phyloP scores from a whole-genome alignment of 164 flowering plant genomes.

The Vitis labrusca region DNA sequence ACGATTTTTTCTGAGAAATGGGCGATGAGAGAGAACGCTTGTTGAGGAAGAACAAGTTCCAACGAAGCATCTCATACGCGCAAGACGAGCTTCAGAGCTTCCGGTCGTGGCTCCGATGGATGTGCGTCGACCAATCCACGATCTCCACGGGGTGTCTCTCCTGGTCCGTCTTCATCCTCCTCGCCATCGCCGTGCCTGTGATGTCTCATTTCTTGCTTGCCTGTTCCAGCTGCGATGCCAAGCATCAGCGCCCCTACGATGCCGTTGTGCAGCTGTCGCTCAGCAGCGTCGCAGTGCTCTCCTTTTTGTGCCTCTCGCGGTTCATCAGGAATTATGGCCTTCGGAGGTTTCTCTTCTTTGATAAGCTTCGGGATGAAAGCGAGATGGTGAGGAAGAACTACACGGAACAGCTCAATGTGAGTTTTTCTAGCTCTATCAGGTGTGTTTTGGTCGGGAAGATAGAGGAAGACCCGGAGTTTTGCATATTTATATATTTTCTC shows the following conservation, averaged over 20 bases:
- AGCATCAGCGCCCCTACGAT: constrained; percentile 68
- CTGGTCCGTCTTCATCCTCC: constrained; percentile 63
- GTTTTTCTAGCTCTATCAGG: constrained; percentile 20
- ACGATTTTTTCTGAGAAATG: too few species aligned
- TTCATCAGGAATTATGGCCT: constrained; percentile 68
- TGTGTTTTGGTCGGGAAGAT: not conserved
- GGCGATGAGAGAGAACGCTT: too few species aligned
- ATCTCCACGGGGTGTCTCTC: constrained; percentile 44
- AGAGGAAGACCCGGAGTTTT: too few species aligned
- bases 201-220: constrained; percentile 69
- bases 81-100: constrained; percentile 71
- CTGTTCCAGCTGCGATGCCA: constrained; percentile 59
- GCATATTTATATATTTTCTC: not conserved
- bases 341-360: constrained; percentile 79
- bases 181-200: constrained; percentile 58
- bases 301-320: constrained; percentile 63
- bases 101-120: constrained; percentile 69
- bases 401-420: constrained; percentile 67
- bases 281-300: constrained; percentile 56
- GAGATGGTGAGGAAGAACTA: constrained; percentile 67
- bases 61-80: constrained; percentile 45
- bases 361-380: constrained; percentile 77
- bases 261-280: constrained; percentile 69
- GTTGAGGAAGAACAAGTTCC: constrained; percentile 15
- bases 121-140: constrained; percentile 87